Conservation (phyloP, 1,284 basidiomycete genomes). For the Boletus mariae region DNA sequence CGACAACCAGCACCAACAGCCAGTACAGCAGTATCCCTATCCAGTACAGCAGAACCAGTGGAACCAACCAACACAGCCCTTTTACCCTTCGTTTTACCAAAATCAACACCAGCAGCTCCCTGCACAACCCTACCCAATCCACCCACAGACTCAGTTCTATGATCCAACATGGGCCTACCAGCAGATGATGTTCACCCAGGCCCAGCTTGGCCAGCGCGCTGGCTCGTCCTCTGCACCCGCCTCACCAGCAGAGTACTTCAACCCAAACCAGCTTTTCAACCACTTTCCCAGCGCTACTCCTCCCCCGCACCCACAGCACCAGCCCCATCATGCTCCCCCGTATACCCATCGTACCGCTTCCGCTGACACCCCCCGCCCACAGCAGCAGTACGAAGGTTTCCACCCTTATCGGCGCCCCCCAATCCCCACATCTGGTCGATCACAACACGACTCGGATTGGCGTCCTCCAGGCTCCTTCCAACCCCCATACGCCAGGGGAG, state of each 20-base stretch:
- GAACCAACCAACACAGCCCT: slow-evolving; percentile 63
- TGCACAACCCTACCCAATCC: slow-evolving; percentile 37
- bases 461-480: slow-evolving; percentile 47
- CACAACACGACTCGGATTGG: slow-evolving; percentile 43
- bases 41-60: slow-evolving; percentile 50
- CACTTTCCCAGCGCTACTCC: slow-evolving; percentile 69
- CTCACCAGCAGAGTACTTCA: slow-evolving; percentile 49
- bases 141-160: slow-evolving; percentile 54
- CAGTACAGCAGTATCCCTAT: slow-evolving; percentile 37
- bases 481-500: slow-evolving; percentile 68
- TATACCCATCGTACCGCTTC: slow-evolving; percentile 34
- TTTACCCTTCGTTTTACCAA: slow-evolving; percentile 73
- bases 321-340: slow-evolving; percentile 36
- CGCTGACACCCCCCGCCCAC: slow-evolving; percentile 26
- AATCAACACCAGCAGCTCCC: slow-evolving; percentile 50
- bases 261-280: slow-evolving; percentile 56
- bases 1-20: slow-evolving; percentile 36
- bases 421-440: slow-evolving; percentile 34
- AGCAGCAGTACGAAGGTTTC: slow-evolving; percentile 56
- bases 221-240: slow-evolving; percentile 33
- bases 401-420: slow-evolving; percentile 78
- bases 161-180: slow-evolving; percentile 79
- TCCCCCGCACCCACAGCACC: slow-evolving; percentile 53
- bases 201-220: slow-evolving; percentile 43
- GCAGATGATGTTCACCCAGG: slow-evolving; percentile 68